Evolutionary conservation across 257 asterid genomes (phyloP).

Genomic region (Lantana camara): DNA sequence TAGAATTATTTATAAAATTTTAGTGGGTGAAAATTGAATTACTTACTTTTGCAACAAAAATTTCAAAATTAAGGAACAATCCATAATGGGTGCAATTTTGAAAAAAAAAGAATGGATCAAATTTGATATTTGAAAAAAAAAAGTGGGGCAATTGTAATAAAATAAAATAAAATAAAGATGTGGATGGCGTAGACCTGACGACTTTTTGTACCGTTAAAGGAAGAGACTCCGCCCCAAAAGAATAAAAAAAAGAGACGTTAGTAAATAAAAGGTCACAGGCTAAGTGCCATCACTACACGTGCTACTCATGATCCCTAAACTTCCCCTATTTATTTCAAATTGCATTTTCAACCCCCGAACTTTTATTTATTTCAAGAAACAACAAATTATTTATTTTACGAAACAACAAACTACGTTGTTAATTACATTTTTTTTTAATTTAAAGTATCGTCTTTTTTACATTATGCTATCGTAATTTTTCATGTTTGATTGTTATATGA

Average conservation of each 20-base stretch:
- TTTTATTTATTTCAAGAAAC: too few species aligned
- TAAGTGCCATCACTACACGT: constrained; percentile 21
- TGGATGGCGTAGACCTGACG: constrained; percentile 32
- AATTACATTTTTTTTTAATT: too few species aligned
- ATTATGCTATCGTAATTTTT: too few species aligned
- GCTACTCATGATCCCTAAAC: background rate
- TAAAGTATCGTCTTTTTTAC: too few species aligned
- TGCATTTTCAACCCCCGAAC: background rate
- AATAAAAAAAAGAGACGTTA: constrained; percentile 36
- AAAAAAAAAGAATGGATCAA: background rate
- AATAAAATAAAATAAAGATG: constrained; percentile 15
- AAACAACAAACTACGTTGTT: too few species aligned
- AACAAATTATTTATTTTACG: too few species aligned
- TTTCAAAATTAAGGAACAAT: too few species aligned
- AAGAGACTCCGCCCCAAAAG: constrained; percentile 32
- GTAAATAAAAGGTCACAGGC: constrained; percentile 16
- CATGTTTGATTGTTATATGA: too few species aligned
- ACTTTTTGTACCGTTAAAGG: constrained; percentile 39
- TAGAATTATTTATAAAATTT: too few species aligned
- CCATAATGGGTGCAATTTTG: too few species aligned
- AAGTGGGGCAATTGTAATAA: background rate
- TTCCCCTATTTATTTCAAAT: background rate
- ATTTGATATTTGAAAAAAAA: background rate
- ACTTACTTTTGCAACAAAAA: too few species aligned
- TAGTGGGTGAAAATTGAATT: too few species aligned